phyloP scores from a whole-genome alignment of 805 yeast species.

The Wickerhamiella qilinensis region DNA sequence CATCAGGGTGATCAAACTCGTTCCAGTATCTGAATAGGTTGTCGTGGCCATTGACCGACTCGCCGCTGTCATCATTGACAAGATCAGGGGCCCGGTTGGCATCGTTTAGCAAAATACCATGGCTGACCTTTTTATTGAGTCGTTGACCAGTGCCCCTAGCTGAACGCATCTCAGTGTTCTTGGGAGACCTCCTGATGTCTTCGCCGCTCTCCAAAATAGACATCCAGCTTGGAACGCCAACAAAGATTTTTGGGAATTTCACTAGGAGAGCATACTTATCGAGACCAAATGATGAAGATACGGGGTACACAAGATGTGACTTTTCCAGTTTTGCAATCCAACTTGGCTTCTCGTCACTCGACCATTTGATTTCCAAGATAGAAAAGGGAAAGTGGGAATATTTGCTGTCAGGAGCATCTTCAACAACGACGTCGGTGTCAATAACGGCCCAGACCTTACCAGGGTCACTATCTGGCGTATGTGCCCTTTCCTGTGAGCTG shows the following conservation, averaged over 20 bases:
- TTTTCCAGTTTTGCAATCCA: slow-evolving; percentile 26
- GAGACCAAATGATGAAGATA: slow-evolving; percentile 26
- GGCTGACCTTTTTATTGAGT: slow-evolving; percentile 1
- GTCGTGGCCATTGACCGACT: neutral
- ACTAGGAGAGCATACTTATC: slow-evolving; percentile 22
- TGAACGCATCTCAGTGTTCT: neutral
- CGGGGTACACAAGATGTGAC: slow-evolving; percentile 34
- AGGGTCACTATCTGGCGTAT: slow-evolving; percentile 6
- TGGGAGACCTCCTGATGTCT: slow-evolving; percentile 35
- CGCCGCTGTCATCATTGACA: neutral
- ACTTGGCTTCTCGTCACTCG: slow-evolving; percentile 21
- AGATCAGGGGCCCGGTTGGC: slow-evolving; percentile 3
- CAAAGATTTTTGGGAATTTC: slow-evolving; percentile 19
- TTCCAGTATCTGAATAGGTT: slow-evolving; percentile 40
- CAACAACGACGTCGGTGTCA: slow-evolving; percentile 16
- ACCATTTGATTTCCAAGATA: slow-evolving; percentile 33
- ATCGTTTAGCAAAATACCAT: slow-evolving; percentile 12
- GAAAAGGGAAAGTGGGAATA: slow-evolving; percentile 30
- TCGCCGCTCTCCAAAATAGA: slow-evolving; percentile 18
- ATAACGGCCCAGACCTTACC: slow-evolving; percentile 23
- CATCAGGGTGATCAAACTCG: slow-evolving; percentile 51
- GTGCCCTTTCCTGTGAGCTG: slow-evolving; percentile 2
- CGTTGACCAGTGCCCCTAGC: neutral
- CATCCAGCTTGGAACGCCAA: slow-evolving; percentile 27
- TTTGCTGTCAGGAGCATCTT: slow-evolving; percentile 1